These are phyloP conservation scores for Chlorella sp. DNA, from an alignment of 139 green algal genomes.

Conservation along the genomic window DNA sequence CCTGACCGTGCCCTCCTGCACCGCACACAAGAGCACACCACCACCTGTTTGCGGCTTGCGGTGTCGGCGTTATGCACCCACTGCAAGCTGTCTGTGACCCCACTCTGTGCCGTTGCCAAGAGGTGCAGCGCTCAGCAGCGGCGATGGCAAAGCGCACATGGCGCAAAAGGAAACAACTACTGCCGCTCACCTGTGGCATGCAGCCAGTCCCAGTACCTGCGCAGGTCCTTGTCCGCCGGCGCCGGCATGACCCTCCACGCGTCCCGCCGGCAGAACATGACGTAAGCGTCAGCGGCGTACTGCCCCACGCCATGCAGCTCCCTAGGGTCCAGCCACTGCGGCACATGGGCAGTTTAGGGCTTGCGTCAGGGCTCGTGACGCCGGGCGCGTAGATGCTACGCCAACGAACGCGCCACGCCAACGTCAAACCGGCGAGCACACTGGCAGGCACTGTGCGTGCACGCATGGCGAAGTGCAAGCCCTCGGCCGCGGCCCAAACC, in stretches of 20 bases:
- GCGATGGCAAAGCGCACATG: background rate
- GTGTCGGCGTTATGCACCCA: background rate
- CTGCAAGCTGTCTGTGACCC: background rate
- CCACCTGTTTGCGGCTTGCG: background rate
- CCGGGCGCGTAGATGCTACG: background rate
- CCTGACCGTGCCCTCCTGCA: background rate
- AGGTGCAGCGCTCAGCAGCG: too few species aligned
- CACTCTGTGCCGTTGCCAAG: too few species aligned
- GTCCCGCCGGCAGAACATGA: conserved; percentile 84
- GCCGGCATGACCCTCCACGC: conserved; percentile 36
- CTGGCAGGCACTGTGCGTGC: background rate
- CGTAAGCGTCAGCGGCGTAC: conserved; percentile 87
- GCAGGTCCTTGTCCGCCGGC: conserved; percentile 71
- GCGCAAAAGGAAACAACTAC: background rate
- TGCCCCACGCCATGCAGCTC: conserved; percentile 78
- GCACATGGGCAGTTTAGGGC: conserved; percentile 2
- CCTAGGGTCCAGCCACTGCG: conserved; percentile 68
- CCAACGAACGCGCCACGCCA: background rate
- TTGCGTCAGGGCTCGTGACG: background rate
- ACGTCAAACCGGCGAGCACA: background rate
- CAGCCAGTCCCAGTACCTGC: conserved; percentile 59
- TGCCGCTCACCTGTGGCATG: conserved; percentile 34
- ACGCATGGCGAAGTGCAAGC: background rate
- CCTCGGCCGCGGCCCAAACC: conserved; percentile 3
- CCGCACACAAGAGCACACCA: background rate